Evolutionary conservation across 1,284 basidiomycete genomes (phyloP).

Genomic region (Ustilago esculenta): DNA sequence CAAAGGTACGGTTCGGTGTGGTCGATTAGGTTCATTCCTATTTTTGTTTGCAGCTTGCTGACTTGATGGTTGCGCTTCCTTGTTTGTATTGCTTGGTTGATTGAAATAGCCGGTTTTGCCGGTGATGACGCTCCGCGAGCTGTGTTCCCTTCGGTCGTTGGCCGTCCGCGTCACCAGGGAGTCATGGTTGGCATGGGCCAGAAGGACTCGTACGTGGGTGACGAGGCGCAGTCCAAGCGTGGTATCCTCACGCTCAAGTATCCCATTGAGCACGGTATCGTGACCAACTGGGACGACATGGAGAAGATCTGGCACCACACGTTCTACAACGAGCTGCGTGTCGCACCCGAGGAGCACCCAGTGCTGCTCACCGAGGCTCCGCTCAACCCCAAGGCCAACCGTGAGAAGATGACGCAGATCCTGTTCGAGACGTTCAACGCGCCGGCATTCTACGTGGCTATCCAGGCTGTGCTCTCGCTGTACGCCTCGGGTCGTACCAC

Average conservation of each 20-base stretch:
- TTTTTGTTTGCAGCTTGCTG: conserved; percentile 2
- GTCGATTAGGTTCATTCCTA: no score
- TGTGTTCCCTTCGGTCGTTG: conserved; percentile 81
- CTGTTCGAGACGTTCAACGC: conserved; percentile 98
- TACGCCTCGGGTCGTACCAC: conserved; percentile 92
- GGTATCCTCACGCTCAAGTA: conserved; percentile 88
- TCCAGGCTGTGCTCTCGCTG: conserved; percentile 90
- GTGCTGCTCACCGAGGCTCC: conserved; percentile 93
- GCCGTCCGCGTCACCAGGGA: conserved; percentile 89
- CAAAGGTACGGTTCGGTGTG: conserved; percentile 62
- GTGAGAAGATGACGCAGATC: conserved; percentile 97
- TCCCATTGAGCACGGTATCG: conserved; percentile 74
- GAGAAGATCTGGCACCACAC: conserved; percentile 67
- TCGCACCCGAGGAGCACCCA: conserved; percentile 83
- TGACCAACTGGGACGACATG: conserved; percentile 83
- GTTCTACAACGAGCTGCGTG: conserved; percentile 71
- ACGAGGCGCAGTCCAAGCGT: conserved; percentile 94
- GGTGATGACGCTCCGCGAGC: conserved; percentile 81
- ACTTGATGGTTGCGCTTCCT: not conserved
- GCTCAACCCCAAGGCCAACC: conserved; percentile 92
- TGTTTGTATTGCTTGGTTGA: not conserved
- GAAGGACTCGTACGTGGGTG: conserved; percentile 70
- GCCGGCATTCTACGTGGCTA: conserved; percentile 90
- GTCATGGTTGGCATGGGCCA: conserved; percentile 78
- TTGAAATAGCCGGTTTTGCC: conserved; percentile 70